A percentile compares a stretch with the other conserved stretches of the same genome.
phyloP scores from a whole-genome alignment of 2,329 filamentous ascomycete genomes.

The Metarhizium robertsii region DNA sequence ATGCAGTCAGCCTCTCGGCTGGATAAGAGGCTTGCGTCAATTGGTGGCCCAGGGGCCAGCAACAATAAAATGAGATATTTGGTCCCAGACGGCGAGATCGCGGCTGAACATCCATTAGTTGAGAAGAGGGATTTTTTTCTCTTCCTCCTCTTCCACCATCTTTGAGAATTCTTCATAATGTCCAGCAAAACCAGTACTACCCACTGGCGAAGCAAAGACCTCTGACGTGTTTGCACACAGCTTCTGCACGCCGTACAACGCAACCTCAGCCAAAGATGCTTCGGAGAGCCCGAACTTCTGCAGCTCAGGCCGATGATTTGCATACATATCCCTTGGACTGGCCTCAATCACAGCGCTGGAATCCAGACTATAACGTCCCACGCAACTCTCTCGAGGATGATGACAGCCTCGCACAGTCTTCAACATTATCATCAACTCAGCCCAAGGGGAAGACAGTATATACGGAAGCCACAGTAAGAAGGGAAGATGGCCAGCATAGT shows the following conservation, averaged over 20 bases:
- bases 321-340: constrained; percentile 11
- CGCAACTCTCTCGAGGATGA: constrained; percentile 11
- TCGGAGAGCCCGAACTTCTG: not conserved
- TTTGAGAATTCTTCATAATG: too few relatives aligned
- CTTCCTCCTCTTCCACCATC: too few relatives aligned
- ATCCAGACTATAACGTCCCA: constrained; percentile 15
- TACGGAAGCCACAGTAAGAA: not conserved
- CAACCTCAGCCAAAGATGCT: not conserved
- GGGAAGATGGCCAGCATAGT: too few relatives aligned
- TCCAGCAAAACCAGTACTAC: too few relatives aligned
- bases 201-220: not conserved
- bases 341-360: constrained; percentile 16
- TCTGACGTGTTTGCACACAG: not conserved
- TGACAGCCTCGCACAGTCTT: not conserved
- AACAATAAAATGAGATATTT: too few relatives aligned
- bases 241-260: not conserved
- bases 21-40: too few relatives aligned
- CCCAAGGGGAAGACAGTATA: constrained; percentile 4
- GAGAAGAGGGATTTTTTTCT: too few relatives aligned
- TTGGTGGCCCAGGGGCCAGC: too few relatives aligned
- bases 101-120: too few relatives aligned
- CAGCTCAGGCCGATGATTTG: not conserved
- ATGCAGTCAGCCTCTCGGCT: too few relatives aligned
- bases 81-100: too few relatives aligned
- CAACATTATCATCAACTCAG: not conserved